Percentiles rank a stretch among this genome's conserved stretches.
These are phyloP conservation scores for Solanum chacoense DNA, from an alignment of 305 asterid species.

Conservation along the genomic window DNA sequence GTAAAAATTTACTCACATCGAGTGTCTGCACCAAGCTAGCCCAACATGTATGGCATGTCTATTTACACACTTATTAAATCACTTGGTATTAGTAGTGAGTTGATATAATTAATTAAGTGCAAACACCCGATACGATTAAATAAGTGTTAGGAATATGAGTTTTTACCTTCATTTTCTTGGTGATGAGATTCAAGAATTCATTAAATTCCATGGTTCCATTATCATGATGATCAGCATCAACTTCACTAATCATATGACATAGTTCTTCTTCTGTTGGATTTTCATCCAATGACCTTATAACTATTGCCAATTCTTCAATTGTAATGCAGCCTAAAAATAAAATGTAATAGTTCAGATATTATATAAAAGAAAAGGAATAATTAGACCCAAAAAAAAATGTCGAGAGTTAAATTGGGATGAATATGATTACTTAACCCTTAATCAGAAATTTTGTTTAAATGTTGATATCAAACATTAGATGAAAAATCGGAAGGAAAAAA, in stretches of 20 bases:
- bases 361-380: background rate
- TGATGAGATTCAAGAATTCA: conserved; percentile 8
- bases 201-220: conserved; percentile 4
- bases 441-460: background rate
- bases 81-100: background rate
- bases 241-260: conserved; percentile 4
- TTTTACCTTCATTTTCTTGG: conserved; percentile 3
- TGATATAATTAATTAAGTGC: background rate
- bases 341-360: background rate
- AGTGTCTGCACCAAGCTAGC: background rate
- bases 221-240: background rate
- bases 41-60: background rate
- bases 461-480: background rate
- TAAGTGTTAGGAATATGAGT: background rate
- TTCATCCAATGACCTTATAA: conserved; percentile 5
- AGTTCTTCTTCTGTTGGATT: conserved; percentile 7
- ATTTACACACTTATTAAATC: background rate
- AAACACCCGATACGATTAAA: background rate
- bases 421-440: background rate
- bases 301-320: background rate
- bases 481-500: background rate
- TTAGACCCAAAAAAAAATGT: background rate
- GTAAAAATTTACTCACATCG: background rate
- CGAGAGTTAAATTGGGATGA: background rate
- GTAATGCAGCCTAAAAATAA: conserved; percentile 5